Percentiles rank a stretch among this genome's conserved stretches.
These are phyloP conservation scores for Pythium pectinolyticum DNA, from an alignment of 352 stramenopile genomes.

Conservation along the genomic window DNA sequence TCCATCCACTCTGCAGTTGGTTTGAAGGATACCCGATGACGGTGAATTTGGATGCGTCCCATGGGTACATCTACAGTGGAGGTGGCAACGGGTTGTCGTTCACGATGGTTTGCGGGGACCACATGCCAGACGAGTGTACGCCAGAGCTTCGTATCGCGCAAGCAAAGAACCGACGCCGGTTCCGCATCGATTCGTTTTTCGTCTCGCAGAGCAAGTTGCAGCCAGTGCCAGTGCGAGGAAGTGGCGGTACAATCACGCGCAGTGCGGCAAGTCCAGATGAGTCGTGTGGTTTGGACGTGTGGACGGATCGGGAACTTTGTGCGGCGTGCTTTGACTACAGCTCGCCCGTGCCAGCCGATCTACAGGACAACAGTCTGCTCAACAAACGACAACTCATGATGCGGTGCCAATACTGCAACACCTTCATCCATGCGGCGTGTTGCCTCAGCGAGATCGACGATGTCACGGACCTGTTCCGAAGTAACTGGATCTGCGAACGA, in stretches of 20 bases:
- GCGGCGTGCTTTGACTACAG: constrained; percentile 77
- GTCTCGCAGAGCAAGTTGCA: constrained; percentile 54
- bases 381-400: constrained; percentile 81
- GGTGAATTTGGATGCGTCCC: constrained; percentile 37
- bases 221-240: constrained; percentile 12
- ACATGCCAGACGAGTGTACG: constrained; percentile 54
- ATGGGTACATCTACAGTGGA: constrained; percentile 67
- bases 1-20: constrained; percentile 86
- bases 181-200: constrained; percentile 79
- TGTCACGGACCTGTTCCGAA: constrained; percentile 55
- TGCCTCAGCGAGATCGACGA: constrained; percentile 71
- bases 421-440: constrained; percentile 79
- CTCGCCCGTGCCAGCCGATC: constrained; percentile 44
- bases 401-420: constrained; percentile 85
- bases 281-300: constrained; percentile 25
- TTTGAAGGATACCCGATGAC: constrained; percentile 81
- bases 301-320: constrained; percentile 73
- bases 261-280: neutral
- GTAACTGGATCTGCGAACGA: constrained; percentile 85
- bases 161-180: constrained; percentile 48
- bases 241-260: neutral
- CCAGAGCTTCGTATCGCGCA: constrained; percentile 44
- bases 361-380: constrained; percentile 51
- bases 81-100: constrained; percentile 75
- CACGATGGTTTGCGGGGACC: constrained; percentile 55